These are phyloP conservation scores for Fusarium dlaminii DNA, from an alignment of 2,329 filamentous ascomycete genomes.

Conservation along the genomic window DNA sequence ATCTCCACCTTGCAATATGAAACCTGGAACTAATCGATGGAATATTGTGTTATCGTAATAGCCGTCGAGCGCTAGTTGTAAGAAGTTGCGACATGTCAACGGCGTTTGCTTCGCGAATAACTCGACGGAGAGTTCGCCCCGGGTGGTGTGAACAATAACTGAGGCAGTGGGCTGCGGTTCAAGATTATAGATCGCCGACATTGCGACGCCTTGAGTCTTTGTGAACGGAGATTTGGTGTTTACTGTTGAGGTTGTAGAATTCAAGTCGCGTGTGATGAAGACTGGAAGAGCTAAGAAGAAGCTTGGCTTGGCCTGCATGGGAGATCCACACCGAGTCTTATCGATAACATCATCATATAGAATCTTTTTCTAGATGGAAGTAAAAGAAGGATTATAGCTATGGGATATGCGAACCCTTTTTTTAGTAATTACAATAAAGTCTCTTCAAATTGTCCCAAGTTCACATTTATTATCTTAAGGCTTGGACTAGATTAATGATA, in stretches of 20 bases:
- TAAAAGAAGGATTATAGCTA: not conserved
- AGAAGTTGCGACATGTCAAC: conserved; percentile 91
- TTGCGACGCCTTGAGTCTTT: conserved; percentile 49
- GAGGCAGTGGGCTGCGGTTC: conserved; percentile 95
- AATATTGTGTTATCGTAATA: conserved; percentile 96
- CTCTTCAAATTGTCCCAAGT: too few relatives aligned
- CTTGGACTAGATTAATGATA: not conserved
- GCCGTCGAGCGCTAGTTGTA: conserved; percentile 92
- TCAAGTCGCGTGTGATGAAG: conserved; percentile 14
- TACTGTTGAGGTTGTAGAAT: not conserved
- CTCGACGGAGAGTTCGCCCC: conserved; percentile 89
- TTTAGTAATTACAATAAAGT: not conserved
- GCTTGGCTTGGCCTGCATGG: conserved; percentile 14
- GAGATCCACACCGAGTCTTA: conserved; percentile 15
- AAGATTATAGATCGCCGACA: conserved; percentile 93
- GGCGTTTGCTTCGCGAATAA: conserved; percentile 96
- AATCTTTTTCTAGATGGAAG: not conserved
- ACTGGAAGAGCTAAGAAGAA: conserved; percentile 13
- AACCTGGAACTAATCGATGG: conserved; percentile 89
- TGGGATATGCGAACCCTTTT: not conserved
- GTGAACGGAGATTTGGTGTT: not conserved
- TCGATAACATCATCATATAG: conserved; percentile 12
- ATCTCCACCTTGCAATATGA: conserved; percentile 94
- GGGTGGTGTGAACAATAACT: conserved; percentile 87
- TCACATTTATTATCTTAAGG: not conserved